Percentiles rank a stretch among this genome's conserved stretches.
phyloP scores from a whole-genome alignment of 768 basidiomycete genomes.

The Filobasidium floriforme region DNA sequence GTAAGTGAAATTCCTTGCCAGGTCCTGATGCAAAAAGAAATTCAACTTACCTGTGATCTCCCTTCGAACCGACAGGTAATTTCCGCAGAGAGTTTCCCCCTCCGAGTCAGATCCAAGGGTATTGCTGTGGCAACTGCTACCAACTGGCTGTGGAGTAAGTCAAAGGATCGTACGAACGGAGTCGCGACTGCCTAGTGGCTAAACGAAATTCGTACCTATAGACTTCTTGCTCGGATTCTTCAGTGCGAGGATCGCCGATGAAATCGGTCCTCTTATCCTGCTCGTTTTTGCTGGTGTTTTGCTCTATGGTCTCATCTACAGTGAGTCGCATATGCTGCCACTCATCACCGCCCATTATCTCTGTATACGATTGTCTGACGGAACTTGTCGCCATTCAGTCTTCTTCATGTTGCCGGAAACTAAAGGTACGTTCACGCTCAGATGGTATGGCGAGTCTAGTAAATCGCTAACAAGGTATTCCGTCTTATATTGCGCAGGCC shows the following conservation, averaged over 20 bases:
- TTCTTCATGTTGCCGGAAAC: conserved; percentile 20
- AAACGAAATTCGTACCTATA: background rate
- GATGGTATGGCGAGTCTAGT: no score
- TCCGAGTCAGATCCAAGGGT: conserved; percentile 67
- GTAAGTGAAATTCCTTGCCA: background rate
- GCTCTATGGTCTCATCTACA: conserved; percentile 16
- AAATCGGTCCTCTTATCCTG: conserved; percentile 22
- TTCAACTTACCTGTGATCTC: no score
- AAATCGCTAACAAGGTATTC: background rate
- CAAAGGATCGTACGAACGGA: conserved; percentile 49
- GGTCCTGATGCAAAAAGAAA: no score
- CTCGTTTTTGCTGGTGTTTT: conserved; percentile 21
- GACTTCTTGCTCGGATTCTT: conserved; percentile 26
- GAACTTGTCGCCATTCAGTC: background rate
- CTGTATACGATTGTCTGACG: background rate
- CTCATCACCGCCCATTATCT: background rate
- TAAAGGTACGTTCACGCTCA: background rate
- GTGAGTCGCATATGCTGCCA: background rate
- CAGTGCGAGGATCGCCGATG: conserved; percentile 19
- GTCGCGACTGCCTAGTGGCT: background rate
- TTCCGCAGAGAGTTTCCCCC: conserved; percentile 61
- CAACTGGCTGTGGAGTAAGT: conserved; percentile 47
- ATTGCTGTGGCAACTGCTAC: conserved; percentile 67
- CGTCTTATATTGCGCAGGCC: background rate
- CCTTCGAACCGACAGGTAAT: background rate